These are phyloP conservation scores for Rosa persica DNA, from an alignment of 306 rosid species.

Conservation along the genomic window DNA sequence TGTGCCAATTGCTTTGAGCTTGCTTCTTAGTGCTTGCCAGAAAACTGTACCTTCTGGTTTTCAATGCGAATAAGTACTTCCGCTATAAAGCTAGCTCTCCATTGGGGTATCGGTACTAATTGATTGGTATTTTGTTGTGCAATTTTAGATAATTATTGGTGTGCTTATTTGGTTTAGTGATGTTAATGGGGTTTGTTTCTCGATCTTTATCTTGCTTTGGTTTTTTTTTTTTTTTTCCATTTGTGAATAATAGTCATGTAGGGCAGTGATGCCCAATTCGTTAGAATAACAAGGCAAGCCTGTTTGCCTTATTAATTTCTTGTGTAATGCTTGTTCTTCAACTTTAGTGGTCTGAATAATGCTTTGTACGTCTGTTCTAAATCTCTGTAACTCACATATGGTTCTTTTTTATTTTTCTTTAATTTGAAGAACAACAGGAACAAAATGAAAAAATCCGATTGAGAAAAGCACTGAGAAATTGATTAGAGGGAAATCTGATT, in stretches of 20 bases:
- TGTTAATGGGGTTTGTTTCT: background rate
- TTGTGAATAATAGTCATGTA: background rate
- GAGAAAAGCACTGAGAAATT: background rate
- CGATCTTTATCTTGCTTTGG: background rate
- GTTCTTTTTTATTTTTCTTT: background rate
- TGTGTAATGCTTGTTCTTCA: conserved; percentile 3
- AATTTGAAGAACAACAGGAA: background rate
- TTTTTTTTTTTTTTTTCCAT: background rate
- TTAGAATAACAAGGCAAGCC: conserved; percentile 25
- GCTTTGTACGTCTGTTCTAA: background rate
- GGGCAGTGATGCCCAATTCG: conserved; percentile 9
- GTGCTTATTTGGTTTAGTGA: background rate
- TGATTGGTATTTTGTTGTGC: background rate
- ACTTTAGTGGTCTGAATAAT: background rate
- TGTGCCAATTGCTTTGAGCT: conserved; percentile 54
- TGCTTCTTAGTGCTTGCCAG: conserved; percentile 74
- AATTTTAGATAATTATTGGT: background rate
- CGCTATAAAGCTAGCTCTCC: background rate
- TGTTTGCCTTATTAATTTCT: conserved; percentile 27
- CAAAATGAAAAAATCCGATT: background rate
- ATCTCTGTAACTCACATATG: background rate
- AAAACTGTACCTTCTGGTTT: conserved; percentile 67
- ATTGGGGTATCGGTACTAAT: background rate
- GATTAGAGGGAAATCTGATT: background rate
- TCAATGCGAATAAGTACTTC: conserved; percentile 39